Evolutionary conservation across 2,329 filamentous ascomycete genomes (phyloP).

Genomic region (Ceratocystis harringtonii): DNA sequence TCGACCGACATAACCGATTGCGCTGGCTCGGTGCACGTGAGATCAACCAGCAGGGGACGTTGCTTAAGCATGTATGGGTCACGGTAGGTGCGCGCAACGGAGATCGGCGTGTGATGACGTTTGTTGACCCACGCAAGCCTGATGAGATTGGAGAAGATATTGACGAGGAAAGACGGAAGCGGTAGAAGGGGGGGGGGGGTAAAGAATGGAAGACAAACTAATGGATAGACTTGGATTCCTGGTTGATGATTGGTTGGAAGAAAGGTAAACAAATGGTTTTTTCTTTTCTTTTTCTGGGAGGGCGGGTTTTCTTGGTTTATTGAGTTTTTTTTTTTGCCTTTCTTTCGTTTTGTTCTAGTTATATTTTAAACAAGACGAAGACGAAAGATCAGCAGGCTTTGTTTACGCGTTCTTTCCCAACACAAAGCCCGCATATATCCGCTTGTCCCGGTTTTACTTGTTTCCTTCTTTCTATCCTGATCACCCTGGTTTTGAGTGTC

Average conservation of each 20-base stretch:
- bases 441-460: not conserved
- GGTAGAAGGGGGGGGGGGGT: not conserved
- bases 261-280: not conserved
- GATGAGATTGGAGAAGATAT: conserved; percentile 40
- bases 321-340: not conserved
- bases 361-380: not conserved
- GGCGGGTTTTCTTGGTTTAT: not conserved
- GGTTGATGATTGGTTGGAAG: not conserved
- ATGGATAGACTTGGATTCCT: not conserved
- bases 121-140: conserved; percentile 40
- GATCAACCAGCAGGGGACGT: conserved; percentile 27
- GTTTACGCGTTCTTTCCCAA: conserved; percentile 11
- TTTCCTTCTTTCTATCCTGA: not conserved
- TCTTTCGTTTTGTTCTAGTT: conserved; percentile 1
- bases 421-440: too few species aligned
- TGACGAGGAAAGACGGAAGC: conserved; percentile 26
- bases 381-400: not conserved
- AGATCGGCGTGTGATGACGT: conserved; percentile 39
- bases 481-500: too few species aligned
- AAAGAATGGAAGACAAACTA: not conserved
- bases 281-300: not conserved
- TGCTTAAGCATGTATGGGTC: conserved; percentile 53
- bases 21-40: conserved; percentile 46
- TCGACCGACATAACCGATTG: conserved; percentile 38
- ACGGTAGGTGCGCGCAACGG: conserved; percentile 50